Evolutionary conservation across 2,329 filamentous ascomycete genomes (phyloP).

Genomic region (Colletotrichum sp.): DNA sequence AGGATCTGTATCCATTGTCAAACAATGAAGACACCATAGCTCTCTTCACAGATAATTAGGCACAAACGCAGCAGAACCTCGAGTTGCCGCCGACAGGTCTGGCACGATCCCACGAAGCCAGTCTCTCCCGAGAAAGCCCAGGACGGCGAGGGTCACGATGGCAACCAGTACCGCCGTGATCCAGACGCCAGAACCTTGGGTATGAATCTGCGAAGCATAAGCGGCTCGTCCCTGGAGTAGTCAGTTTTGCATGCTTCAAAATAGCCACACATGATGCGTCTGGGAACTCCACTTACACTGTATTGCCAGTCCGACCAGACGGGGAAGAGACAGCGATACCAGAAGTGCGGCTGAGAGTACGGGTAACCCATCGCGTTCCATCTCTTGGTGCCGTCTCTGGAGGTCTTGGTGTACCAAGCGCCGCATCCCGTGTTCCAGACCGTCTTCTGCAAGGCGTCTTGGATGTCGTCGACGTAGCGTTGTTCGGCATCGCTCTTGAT

Average conservation of each 20-base stretch:
- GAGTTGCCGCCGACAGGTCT: background rate
- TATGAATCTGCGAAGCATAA: background rate
- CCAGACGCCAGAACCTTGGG: background rate
- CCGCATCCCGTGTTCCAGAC: conserved; percentile 34
- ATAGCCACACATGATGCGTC: background rate
- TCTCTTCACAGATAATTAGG: background rate
- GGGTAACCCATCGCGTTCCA: conserved; percentile 42
- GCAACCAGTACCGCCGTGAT: background rate
- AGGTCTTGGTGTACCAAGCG: conserved; percentile 39
- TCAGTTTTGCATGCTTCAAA: background rate
- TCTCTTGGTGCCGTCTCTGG: conserved; percentile 18
- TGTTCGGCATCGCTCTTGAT: conserved; percentile 39
- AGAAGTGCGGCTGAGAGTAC: conserved; percentile 36
- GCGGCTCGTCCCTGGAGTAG: background rate
- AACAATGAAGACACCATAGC: background rate
- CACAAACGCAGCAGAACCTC: background rate
- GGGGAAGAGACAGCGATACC: conserved; percentile 40
- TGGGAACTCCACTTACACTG: conserved; percentile 29
- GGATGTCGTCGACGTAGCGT: conserved; percentile 34
- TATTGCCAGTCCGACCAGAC: conserved; percentile 35
- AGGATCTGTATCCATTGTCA: background rate
- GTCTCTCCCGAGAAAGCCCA: background rate
- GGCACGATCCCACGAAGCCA: background rate
- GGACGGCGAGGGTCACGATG: background rate
- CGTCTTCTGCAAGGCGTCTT: conserved; percentile 33